Evolutionary conservation across 2,329 filamentous ascomycete genomes (phyloP).

Genomic region (Aspergillus vadensis): DNA sequence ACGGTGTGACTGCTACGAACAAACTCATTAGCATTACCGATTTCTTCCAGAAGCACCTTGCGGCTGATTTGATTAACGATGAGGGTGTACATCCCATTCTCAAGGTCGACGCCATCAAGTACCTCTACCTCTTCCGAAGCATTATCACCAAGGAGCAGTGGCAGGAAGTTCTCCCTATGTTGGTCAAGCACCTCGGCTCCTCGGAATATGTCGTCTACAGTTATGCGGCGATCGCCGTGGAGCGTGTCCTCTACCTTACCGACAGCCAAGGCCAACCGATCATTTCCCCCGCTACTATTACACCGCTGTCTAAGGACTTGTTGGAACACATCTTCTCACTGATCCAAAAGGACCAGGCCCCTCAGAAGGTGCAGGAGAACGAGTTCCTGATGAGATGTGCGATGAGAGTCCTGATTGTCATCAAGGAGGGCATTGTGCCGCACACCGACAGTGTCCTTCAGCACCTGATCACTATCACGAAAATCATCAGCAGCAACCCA

Average conservation of each 20-base stretch:
- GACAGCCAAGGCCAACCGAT: constrained; percentile 75
- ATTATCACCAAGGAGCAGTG: constrained; percentile 91
- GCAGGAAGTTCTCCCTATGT: constrained; percentile 82
- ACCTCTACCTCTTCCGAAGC: constrained; percentile 93
- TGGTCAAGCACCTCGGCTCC: constrained; percentile 88
- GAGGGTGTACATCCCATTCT: constrained; percentile 75
- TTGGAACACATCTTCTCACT: constrained; percentile 87
- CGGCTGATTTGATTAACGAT: constrained; percentile 77
- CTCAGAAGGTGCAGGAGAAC: constrained; percentile 96
- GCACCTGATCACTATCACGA: constrained; percentile 85
- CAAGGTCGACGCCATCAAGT: constrained; percentile 98
- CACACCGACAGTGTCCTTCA: constrained; percentile 77
- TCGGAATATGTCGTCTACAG: constrained; percentile 96
- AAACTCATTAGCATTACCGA: constrained; percentile 84
- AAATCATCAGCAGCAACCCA: constrained; percentile 89
- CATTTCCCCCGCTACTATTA: constrained; percentile 76
- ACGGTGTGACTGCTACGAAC: constrained; percentile 91
- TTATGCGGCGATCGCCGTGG: constrained; percentile 95
- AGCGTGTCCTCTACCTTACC: constrained; percentile 82
- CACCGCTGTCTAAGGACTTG: constrained; percentile 80
- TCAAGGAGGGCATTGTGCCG: constrained; percentile 75
- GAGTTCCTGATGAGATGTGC: constrained; percentile 98
- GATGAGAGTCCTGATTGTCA: constrained; percentile 94
- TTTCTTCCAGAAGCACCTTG: constrained; percentile 92
- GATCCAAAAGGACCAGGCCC: constrained; percentile 79